Conservation (phyloP, 768 basidiomycete species). For the Phylloporus arenicola region DNA sequence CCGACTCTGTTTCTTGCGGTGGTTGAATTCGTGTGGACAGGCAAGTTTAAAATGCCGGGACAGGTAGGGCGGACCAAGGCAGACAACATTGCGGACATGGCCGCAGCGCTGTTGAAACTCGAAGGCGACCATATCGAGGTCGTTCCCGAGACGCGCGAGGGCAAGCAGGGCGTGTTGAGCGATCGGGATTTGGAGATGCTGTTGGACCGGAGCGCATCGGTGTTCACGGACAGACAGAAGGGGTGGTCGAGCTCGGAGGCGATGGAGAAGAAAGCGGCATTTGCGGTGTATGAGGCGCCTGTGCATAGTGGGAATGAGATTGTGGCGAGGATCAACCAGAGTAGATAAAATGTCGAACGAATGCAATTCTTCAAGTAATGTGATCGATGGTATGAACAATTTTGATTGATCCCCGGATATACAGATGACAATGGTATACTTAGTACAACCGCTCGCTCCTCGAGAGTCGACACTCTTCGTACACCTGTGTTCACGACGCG, state of each 20-base stretch:
- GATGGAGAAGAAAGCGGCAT: slow-evolving; percentile 47
- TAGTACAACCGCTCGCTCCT: too few species aligned
- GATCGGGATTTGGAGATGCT: slow-evolving; percentile 77
- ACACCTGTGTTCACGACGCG: not conserved
- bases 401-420: too few species aligned
- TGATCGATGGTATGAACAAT: too few species aligned
- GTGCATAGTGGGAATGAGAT: slow-evolving; percentile 59
- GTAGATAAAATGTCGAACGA: not conserved
- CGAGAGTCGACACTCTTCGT: not conserved
- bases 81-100: slow-evolving; percentile 75
- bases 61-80: slow-evolving; percentile 47
- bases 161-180: slow-evolving; percentile 68
- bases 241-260: slow-evolving; percentile 60
- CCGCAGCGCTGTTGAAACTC: slow-evolving; percentile 66
- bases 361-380: too few species aligned
- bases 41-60: slow-evolving; percentile 79
- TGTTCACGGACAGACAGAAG: slow-evolving; percentile 62
- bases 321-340: slow-evolving; percentile 51
- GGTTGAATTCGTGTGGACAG: slow-evolving; percentile 28
- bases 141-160: slow-evolving; percentile 61
- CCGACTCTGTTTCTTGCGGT: not conserved
- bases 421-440: too few species aligned
- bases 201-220: slow-evolving; percentile 71
- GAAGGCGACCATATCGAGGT: slow-evolving; percentile 90
- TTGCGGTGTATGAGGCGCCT: slow-evolving; percentile 74